Base-by-base conservation (phyloP, 495 filamentous ascomycete genomes). In the Tetracladium marchalianum region DNA sequence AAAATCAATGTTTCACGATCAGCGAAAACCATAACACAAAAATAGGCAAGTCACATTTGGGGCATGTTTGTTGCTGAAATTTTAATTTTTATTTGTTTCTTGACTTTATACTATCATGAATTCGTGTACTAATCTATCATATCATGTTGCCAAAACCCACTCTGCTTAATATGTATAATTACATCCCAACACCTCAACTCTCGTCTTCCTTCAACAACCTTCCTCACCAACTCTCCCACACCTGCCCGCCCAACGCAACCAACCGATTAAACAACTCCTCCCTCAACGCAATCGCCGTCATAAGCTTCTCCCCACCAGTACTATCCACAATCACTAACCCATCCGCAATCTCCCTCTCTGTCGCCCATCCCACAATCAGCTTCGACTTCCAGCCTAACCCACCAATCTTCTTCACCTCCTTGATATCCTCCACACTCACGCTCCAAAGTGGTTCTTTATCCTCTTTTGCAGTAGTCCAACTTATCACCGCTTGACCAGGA, bases 331-430 rank as follows among this genome's bases (percentile, higher is more conserved):
- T 77, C 52, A 88, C 70, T 56, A 94, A 47, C 10, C 87, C 87
- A 71, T 90, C 87, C 0, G 79, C 77, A 35, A 90, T 78, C 60
- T 90, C 82, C 47, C 81, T 72, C 2, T 79, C 81, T 44, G 85
- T 70, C 2, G 82, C 78, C 85, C 86, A 87, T 10, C 84, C 85
- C n/a, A 90, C 80, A 22, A 90, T 77, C 22, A 92, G 60, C 65
- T 88, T 92, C 8, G 80, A 78, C 66, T 94, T 94, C 87, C 87
- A 95, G 1, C 88, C 89, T 47, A 90, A 69, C 0, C 88, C 87
- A 9, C 87, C 88, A 1, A 87, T 68, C 67, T 94, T 94, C 63
- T 80, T 82, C 42, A 95, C 50, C 54, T 92, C 85, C 41, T 51
- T 35, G 19, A 76, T 69, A 27, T 74, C 72, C 5, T 65, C 63